phyloP scores from a whole-genome alignment of 163 green algal genomes.

The Chloromonas sp. region DNA sequence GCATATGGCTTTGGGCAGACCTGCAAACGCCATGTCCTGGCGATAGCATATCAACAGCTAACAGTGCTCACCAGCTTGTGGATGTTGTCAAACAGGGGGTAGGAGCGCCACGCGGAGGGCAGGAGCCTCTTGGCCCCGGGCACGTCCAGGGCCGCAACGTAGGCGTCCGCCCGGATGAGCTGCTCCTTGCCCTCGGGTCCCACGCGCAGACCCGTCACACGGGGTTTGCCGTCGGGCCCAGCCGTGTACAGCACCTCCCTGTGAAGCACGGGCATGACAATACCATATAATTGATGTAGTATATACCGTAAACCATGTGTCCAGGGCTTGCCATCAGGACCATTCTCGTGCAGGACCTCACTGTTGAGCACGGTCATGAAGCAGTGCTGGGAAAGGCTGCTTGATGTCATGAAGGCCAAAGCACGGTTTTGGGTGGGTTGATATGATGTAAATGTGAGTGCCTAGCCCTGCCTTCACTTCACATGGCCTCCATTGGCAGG shows the following conservation, averaged over 20 bases:
- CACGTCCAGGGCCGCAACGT: constrained; percentile 91
- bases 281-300: too few relatives aligned
- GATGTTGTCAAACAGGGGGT: constrained; percentile 83
- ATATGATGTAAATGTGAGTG: too few relatives aligned
- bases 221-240: constrained; percentile 51
- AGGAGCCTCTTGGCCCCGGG: constrained; percentile 88
- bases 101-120: constrained; percentile 37
- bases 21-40: too few relatives aligned
- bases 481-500: too few relatives aligned
- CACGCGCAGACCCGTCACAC: constrained; percentile 76
- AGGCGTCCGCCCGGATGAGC: constrained; percentile 78
- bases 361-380: constrained; percentile 23
- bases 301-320: too few relatives aligned
- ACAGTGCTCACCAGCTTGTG: constrained; percentile 59
- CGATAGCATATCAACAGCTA: too few relatives aligned
- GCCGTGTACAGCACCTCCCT: constrained; percentile 84
- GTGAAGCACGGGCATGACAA: constrained; percentile 2
- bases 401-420: too few relatives aligned
- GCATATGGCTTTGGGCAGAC: too few relatives aligned
- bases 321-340: constrained; percentile 47
- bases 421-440: too few relatives aligned
- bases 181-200: constrained; percentile 40
- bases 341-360: constrained; percentile 79
- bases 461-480: too few relatives aligned
- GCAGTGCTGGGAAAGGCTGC: too few relatives aligned